phyloP scores from a whole-genome alignment of 1,284 basidiomycete species.

The Heterobasidion parviporum region DNA sequence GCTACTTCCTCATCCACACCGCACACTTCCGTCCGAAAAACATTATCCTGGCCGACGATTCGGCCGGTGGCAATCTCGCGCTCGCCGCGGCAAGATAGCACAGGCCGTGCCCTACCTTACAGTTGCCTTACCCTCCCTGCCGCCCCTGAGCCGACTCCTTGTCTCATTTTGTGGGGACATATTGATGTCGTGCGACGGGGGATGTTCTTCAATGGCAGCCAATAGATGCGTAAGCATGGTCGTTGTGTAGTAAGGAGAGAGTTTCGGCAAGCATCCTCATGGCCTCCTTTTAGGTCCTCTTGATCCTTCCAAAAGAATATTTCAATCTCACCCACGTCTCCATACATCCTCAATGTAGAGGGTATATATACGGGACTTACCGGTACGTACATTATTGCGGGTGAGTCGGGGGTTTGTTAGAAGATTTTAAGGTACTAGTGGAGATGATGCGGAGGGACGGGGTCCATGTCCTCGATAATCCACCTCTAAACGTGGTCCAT shows the following conservation, averaged over 20 bases:
- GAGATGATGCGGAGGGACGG: background rate
- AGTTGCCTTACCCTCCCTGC: background rate
- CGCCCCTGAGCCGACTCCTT: background rate
- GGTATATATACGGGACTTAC: background rate
- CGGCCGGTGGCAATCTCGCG: background rate
- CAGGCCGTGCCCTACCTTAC: background rate
- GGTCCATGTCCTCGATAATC: background rate
- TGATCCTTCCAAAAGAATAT: background rate
- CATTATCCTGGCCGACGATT: background rate
- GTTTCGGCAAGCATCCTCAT: background rate
- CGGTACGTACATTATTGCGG: background rate
- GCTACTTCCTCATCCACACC: too few relatives aligned
- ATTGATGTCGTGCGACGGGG: background rate
- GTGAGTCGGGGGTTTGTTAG: background rate
- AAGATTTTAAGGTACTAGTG: background rate
- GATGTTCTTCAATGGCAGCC: too few relatives aligned
- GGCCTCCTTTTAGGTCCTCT: background rate
- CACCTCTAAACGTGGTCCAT: background rate
- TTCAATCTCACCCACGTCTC: background rate
- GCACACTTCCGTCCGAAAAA: background rate
- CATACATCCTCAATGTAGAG: background rate
- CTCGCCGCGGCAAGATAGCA: background rate
- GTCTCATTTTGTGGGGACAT: background rate
- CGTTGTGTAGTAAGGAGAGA: background rate
- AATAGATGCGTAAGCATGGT: background rate